Evolutionary conservation across 805 yeast genomes (phyloP), one percentile per base, ranked within the genome.

Genomic region (Nakazawaea anatomiae): DNA sequence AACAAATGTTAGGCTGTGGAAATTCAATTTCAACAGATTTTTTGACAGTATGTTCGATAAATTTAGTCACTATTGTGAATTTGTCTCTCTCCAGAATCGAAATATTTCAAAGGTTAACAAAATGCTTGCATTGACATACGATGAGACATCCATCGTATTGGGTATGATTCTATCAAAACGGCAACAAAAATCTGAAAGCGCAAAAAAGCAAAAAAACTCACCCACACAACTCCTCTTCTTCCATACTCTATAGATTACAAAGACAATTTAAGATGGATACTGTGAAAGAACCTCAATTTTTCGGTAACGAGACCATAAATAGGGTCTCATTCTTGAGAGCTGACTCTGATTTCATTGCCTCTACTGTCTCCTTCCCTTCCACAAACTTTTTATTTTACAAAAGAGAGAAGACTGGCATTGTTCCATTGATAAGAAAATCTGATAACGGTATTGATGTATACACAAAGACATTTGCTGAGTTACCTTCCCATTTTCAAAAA

Each of bases 261-360:
- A 8, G 8, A 32, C 35, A 9, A 32, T 9, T 11, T 32, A 41
- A 41, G 12, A 29, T 41, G 32, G 30, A 8, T 7, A 27, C 30
- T 25, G 18, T 14, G 7, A 32, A 10, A 10, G n/a, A 30, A 6
- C 35, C 40, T 25, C 31, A 29, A 28, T 70, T 70, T 54, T 79
- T 72, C 57, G 75, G 80, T 25, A 75, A 75, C 12, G 79, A 73
- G 53, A 79, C 77, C 5, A 68, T 86, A 51, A 83, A 85, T 62
- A 67, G 92, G 52, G 79, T 85, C 5, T 77, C 85, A 14, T 86
- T 83, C 57, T 66, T 85, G 46, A 67, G 92, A 38, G 78, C 78
- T 28, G 79, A 85, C 60, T 43, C 65, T 14, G 75, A 70, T 31
- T 83, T 82, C 57, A 73, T 85, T 35, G 55, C 66, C 46, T 59